Evolutionary conservation across 371 early-diverging fungal species (phyloP).

Genomic region (Catenaria anguillulae): DNA sequence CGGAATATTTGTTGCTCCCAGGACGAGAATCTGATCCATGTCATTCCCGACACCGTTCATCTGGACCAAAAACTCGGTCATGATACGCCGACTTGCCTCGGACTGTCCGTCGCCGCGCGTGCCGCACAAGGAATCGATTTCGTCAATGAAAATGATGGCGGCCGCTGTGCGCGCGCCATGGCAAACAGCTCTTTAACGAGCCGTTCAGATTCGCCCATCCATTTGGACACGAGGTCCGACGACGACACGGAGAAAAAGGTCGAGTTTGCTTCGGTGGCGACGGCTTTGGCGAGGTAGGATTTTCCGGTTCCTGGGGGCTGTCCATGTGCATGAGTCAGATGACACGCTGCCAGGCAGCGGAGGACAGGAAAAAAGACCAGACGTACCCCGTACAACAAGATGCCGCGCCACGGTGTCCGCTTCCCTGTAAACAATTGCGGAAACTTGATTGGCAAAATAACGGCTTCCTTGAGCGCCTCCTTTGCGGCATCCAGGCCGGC

Average conservation of each 20-base stretch:
- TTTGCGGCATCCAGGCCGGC: slow-evolving; percentile 97
- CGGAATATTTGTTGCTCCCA: slow-evolving; percentile 95
- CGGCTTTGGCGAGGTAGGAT: slow-evolving; percentile 92
- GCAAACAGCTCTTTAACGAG: slow-evolving; percentile 84
- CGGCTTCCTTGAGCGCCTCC: slow-evolving; percentile 95
- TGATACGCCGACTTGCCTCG: slow-evolving; percentile 87
- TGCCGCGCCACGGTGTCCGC: slow-evolving; percentile 94
- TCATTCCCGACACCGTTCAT: slow-evolving; percentile 97
- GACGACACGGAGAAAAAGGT: slow-evolving; percentile 93
- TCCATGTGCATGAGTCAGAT: slow-evolving; percentile 12
- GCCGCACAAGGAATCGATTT: slow-evolving; percentile 93
- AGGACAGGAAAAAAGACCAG: slow-evolving; percentile 18
- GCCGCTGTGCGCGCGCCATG: slow-evolving; percentile 88
- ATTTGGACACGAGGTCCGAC: slow-evolving; percentile 90
- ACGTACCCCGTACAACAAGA: slow-evolving; percentile 83
- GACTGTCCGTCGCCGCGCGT: slow-evolving; percentile 87
- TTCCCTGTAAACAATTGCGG: slow-evolving; percentile 90
- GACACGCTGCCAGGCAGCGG: not conserved
- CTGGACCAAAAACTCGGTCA: slow-evolving; percentile 91
- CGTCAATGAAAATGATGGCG: slow-evolving; percentile 94
- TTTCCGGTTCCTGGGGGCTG: slow-evolving; percentile 97
- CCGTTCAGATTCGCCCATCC: slow-evolving; percentile 95
- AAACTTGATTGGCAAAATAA: slow-evolving; percentile 94
- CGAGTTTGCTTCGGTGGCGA: slow-evolving; percentile 88
- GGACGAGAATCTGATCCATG: slow-evolving; percentile 76